These are phyloP conservation scores for Moricandia moricandioides DNA, from an alignment of 345 rosid species.

Conservation along the genomic window DNA sequence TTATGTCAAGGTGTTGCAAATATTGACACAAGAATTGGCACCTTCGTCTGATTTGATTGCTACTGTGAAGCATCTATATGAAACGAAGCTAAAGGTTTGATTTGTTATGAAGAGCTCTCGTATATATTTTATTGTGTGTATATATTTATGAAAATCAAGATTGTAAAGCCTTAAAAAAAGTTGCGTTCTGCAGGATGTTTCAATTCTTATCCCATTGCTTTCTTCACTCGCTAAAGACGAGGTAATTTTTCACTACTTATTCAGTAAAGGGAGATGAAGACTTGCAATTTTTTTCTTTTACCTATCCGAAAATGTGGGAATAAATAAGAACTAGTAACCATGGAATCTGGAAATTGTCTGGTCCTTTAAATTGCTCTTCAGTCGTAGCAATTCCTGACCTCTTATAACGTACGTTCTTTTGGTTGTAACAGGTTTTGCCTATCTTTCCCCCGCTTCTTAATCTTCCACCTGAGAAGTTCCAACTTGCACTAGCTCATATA, in stretches of 20 bases:
- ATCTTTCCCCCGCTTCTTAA: constrained; percentile 86
- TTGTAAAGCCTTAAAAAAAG: constrained; percentile 11
- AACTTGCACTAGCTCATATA: constrained; percentile 88
- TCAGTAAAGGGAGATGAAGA: constrained; percentile 4
- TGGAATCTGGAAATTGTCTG: constrained; percentile 11
- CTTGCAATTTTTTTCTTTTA: not conserved
- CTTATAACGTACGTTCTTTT: constrained; percentile 1
- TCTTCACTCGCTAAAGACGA: constrained; percentile 87
- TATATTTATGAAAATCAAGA: constrained; percentile 17
- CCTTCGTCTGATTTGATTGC: constrained; percentile 76
- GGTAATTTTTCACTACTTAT: constrained; percentile 45
- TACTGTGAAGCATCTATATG: constrained; percentile 85
- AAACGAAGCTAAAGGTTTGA: constrained; percentile 86
- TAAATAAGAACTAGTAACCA: constrained; percentile 7
- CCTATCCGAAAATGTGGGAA: constrained; percentile 4
- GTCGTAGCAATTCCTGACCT: constrained; percentile 2
- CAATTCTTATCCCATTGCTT: constrained; percentile 88
- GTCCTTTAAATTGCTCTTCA: not conserved
- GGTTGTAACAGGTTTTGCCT: constrained; percentile 69
- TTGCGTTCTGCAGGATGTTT: constrained; percentile 73
- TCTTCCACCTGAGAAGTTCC: constrained; percentile 91
- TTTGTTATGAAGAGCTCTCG: constrained; percentile 11
- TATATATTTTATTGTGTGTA: constrained; percentile 8
- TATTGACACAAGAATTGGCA: constrained; percentile 74
- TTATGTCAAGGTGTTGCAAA: constrained; percentile 75